Evolutionary conservation across 1,139 yeast species (phyloP).

Genomic region (Sugiyamaella novakii): DNA sequence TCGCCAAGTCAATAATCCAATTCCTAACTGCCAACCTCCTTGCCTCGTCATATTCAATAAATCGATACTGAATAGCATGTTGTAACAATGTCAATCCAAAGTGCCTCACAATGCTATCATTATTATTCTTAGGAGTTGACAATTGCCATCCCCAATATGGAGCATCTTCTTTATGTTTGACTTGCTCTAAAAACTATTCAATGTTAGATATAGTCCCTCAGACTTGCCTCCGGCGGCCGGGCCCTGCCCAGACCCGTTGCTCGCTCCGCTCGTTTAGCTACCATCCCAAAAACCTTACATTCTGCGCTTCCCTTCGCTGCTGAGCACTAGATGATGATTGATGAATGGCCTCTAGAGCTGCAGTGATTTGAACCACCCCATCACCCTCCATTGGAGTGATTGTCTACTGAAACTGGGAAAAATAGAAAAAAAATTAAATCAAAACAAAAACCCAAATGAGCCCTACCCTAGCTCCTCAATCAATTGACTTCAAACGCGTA

Average conservation of each 20-base stretch:
- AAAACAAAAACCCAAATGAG: too few species aligned
- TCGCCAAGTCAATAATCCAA: conserved; percentile 82
- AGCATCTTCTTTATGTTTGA: conserved; percentile 77
- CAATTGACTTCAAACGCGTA: too few species aligned
- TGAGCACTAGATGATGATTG: conserved; percentile 67
- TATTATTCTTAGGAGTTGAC: conserved; percentile 64
- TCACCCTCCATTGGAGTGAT: conserved; percentile 33
- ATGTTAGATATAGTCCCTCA: conserved; percentile 18
- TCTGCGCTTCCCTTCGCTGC: conserved; percentile 46
- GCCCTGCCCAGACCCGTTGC: conserved; percentile 7
- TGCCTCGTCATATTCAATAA: conserved; percentile 60
- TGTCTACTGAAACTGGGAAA: background rate
- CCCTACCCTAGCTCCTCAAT: too few species aligned
- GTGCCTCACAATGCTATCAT: conserved; percentile 76
- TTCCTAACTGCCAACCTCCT: conserved; percentile 69
- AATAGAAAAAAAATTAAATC: too few species aligned
- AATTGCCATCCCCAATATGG: conserved; percentile 93
- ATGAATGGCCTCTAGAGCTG: conserved; percentile 79
- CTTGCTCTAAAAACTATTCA: conserved; percentile 63
- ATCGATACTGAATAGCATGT: conserved; percentile 62
- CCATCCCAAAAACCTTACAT: conserved; percentile 33
- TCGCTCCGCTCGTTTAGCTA: conserved; percentile 8
- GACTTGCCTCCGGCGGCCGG: conserved; percentile 10
- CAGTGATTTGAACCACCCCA: conserved; percentile 50
- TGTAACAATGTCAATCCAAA: conserved; percentile 84